Evolutionary conservation across 352 stramenopile species (phyloP).

Genomic region (Globisporangium canariense): DNA sequence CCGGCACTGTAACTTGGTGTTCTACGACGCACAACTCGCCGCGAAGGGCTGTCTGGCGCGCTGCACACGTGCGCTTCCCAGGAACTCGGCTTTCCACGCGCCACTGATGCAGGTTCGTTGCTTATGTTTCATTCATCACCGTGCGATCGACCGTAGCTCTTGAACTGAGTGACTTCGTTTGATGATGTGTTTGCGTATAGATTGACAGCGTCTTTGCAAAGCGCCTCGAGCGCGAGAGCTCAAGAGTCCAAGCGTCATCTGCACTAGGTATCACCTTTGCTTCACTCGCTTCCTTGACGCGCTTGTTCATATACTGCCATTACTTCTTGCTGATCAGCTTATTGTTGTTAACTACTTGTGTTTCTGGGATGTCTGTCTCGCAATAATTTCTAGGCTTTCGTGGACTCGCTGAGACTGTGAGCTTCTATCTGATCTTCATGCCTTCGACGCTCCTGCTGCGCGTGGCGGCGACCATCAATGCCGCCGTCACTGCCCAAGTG

Average conservation of each 20-base stretch:
- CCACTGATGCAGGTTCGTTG: constrained; percentile 10
- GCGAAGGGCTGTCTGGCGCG: constrained; percentile 12
- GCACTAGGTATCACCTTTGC: not conserved
- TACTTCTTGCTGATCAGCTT: too few relatives aligned
- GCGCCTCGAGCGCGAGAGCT: not conserved
- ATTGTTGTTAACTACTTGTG: too few relatives aligned
- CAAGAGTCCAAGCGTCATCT: not conserved
- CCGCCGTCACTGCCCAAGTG: constrained; percentile 12
- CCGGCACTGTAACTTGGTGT: constrained; percentile 20
- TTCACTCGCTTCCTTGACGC: not conserved
- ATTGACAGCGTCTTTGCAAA: constrained; percentile 14
- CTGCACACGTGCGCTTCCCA: constrained; percentile 8
- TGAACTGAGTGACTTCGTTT: not conserved
- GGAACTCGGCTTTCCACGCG: constrained; percentile 7
- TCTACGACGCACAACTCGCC: constrained; percentile 24
- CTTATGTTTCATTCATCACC: too few relatives aligned
- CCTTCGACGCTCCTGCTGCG: constrained; percentile 22
- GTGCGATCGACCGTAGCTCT: not conserved
- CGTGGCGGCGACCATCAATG: constrained; percentile 18
- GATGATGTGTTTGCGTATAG: not conserved
- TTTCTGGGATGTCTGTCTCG: too few relatives aligned
- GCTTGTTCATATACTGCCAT: not conserved
- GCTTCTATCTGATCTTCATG: constrained; percentile 25
- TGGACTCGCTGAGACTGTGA: constrained; percentile 6
- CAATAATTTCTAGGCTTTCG: not conserved